These are phyloP conservation scores for Gymnopilus dilepis DNA, from an alignment of 768 basidiomycete genomes.

Conservation along the genomic window DNA sequence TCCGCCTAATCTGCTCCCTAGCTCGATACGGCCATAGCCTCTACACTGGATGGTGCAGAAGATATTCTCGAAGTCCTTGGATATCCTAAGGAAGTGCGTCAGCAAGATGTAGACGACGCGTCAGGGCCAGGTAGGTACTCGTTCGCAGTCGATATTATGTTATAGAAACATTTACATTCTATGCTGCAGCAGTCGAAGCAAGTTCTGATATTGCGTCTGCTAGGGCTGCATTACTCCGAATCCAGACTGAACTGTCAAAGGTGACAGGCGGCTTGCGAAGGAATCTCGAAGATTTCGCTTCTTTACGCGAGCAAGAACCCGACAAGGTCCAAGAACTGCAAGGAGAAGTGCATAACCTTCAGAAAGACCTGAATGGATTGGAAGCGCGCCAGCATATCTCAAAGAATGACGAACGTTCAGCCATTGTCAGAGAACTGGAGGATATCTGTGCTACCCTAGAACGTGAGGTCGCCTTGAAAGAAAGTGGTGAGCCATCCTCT, in stretches of 20 bases:
- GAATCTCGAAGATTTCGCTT: constrained; percentile 2
- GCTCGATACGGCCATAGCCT: constrained; percentile 23
- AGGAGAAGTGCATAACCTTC: constrained; percentile 18
- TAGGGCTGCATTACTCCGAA: constrained; percentile 3
- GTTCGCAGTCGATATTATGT: not conserved
- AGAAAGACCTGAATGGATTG: constrained; percentile 10
- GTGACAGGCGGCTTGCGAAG: constrained; percentile 11
- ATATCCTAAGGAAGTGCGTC: not conserved
- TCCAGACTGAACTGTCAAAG: constrained; percentile 10
- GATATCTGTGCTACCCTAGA: constrained; percentile 18
- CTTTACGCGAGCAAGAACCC: constrained; percentile 16
- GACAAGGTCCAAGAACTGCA: constrained; percentile 11
- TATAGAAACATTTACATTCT: not conserved
- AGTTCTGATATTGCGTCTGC: constrained; percentile 10
- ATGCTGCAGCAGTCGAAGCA: not conserved
- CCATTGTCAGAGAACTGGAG: constrained; percentile 4
- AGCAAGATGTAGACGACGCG: not conserved
- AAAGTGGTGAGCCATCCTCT: not conserved
- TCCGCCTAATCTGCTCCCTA: constrained; percentile 10
- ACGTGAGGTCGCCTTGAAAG: constrained; percentile 7
- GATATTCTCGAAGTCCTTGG: constrained; percentile 7
- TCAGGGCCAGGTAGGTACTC: not conserved
- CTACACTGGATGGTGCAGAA: constrained; percentile 11
- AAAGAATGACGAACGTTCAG: not conserved
- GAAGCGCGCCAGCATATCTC: not conserved